These are phyloP conservation scores for Candida pseudoglaebosa DNA, from an alignment of 805 yeast species.

Conservation along the genomic window DNA sequence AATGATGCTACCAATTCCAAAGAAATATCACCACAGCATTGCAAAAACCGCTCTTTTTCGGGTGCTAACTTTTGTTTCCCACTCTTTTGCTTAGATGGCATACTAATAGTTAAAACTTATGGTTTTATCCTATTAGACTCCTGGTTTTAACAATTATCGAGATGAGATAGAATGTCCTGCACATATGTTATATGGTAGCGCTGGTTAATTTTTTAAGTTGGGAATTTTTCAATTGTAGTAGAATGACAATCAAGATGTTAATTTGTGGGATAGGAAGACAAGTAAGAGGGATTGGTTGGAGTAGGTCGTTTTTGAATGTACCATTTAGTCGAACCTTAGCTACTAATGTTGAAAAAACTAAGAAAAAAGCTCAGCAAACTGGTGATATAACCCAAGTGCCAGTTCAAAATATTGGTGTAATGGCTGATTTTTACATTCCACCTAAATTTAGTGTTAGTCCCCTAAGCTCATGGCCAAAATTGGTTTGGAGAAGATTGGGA, in stretches of 20 bases:
- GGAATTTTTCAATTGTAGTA: neutral
- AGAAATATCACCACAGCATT: conserved; percentile 90
- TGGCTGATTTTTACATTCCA: conserved; percentile 42
- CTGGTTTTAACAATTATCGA: too few species aligned
- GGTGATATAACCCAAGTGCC: conserved; percentile 38
- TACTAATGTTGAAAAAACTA: neutral
- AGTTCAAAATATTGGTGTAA: conserved; percentile 33
- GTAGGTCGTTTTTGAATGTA: neutral
- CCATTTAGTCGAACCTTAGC: conserved; percentile 1
- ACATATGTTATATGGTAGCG: too few species aligned
- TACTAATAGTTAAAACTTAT: conserved; percentile 6
- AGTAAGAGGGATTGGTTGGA: neutral
- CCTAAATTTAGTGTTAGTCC: conserved; percentile 27
- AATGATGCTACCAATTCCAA: conserved; percentile 78
- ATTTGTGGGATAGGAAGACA: conserved; percentile 2
- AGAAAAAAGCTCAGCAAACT: conserved; percentile 12
- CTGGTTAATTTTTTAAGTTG: neutral
- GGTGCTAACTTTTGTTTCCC: conserved; percentile 71
- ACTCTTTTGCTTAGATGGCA: conserved; percentile 28
- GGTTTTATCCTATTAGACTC: neutral
- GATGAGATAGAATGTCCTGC: too few species aligned
- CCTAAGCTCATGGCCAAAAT: conserved; percentile 37
- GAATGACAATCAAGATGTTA: neutral
- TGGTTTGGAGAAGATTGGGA: conserved; percentile 59
- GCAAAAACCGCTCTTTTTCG: conserved; percentile 88